These are phyloP conservation scores for Xylariaceae sp. DNA, from an alignment of 2,329 filamentous ascomycete genomes.

Conservation along the genomic window DNA sequence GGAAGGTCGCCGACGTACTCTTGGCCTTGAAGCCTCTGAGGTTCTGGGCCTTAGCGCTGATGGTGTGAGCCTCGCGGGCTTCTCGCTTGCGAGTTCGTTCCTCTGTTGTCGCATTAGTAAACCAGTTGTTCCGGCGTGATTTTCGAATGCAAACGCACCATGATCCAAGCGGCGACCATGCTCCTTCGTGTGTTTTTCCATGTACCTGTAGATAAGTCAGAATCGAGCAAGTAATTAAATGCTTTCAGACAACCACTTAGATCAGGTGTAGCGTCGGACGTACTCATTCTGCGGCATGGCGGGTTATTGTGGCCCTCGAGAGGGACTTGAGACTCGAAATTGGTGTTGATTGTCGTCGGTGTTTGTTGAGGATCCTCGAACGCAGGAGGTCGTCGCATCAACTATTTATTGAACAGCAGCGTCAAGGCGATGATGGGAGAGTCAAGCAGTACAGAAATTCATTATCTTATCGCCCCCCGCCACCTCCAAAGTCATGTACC, in stretches of 20 bases:
- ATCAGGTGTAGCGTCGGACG: constrained; percentile 8
- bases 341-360: neutral
- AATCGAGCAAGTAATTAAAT: neutral
- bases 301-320: constrained; percentile 26
- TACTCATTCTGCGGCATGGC: constrained; percentile 73
- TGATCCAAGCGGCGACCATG: constrained; percentile 29
- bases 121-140: neutral
- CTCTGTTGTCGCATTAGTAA: constrained; percentile 45
- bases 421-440: neutral
- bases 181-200: constrained; percentile 26
- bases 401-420: no score
- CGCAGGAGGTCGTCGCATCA: neutral
- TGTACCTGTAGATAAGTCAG: constrained; percentile 6
- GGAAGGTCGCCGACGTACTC: constrained; percentile 61
- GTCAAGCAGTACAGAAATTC: neutral
- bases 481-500: neutral
- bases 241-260: neutral
- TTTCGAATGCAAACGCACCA: neutral
- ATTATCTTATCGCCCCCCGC: neutral
- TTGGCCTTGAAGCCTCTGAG: constrained; percentile 89
- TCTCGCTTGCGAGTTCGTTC: constrained; percentile 83
- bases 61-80: constrained; percentile 86
- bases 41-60: constrained; percentile 88
- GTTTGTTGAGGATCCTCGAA: neutral
- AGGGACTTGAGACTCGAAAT: constrained; percentile 22